Conservation (phyloP, 306 rosid genomes). For the Quercus ilex region DNA sequence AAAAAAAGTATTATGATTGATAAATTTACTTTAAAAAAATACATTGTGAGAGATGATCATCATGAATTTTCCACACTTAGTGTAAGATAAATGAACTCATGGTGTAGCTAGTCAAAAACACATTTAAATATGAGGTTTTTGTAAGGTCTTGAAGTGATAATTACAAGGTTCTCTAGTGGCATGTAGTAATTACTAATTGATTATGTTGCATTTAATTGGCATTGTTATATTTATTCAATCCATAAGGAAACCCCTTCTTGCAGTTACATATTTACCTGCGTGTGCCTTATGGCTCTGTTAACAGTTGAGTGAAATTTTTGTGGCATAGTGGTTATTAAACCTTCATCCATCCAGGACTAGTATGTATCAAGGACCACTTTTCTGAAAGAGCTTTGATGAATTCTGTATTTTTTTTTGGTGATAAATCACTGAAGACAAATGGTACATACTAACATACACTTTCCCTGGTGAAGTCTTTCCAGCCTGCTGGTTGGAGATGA, state of each 20-base stretch:
- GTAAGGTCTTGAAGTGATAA: not conserved
- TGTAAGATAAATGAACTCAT: not conserved
- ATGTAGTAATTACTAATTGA: not conserved
- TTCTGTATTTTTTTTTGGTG: no score
- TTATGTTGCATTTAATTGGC: not conserved
- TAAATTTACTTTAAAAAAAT: not conserved
- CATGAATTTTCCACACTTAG: not conserved
- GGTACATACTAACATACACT: no score
- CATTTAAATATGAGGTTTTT: not conserved
- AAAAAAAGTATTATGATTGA: not conserved
- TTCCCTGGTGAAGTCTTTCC: no score
- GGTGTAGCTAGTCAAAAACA: not conserved
- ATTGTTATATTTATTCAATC: not conserved
- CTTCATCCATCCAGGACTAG: not conserved
- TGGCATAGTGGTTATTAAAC: not conserved
- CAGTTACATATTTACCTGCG: not conserved
- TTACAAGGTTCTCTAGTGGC: not conserved
- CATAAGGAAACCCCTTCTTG: not conserved
- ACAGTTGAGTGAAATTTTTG: no score
- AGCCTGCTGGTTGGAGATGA: no score
- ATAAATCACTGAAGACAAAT: no score
- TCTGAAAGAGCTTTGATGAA: no score
- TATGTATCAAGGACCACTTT: not conserved
- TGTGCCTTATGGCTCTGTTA: no score
- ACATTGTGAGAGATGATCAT: not conserved